Percentiles rank a stretch among this genome's conserved stretches.
Conservation (phyloP, 2,329 filamentous ascomycete species). For the Penicillium sp. region DNA sequence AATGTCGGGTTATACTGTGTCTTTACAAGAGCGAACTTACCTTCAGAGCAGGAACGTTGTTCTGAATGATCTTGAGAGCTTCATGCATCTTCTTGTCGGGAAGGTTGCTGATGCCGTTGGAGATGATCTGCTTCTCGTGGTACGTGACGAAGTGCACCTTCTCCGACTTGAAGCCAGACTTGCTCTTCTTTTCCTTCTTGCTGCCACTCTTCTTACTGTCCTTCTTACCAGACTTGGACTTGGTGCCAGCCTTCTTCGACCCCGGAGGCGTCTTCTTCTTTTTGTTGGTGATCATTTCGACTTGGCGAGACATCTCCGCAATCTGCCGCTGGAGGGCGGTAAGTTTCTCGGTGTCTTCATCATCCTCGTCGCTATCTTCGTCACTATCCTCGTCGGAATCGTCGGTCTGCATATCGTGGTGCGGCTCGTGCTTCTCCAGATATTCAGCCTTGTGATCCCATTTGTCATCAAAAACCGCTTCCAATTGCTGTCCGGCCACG, state of each 20-base stretch:
- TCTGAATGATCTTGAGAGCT: slow-evolving; percentile 85
- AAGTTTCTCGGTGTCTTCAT: slow-evolving; percentile 60
- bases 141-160: slow-evolving; percentile 64
- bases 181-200: slow-evolving; percentile 53
- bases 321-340: slow-evolving; percentile 65
- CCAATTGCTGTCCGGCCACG: slow-evolving; percentile 63
- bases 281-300: slow-evolving; percentile 52
- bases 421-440: slow-evolving; percentile 67
- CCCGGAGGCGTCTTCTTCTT: slow-evolving; percentile 55
- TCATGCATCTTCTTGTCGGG: slow-evolving; percentile 70
- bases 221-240: slow-evolving; percentile 43
- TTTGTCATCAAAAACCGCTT: slow-evolving; percentile 68
- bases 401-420: slow-evolving; percentile 59
- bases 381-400: slow-evolving; percentile 65
- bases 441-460: slow-evolving; percentile 77
- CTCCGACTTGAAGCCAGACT: slow-evolving; percentile 37
- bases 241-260: slow-evolving; percentile 45
- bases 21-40: slow-evolving; percentile 30
- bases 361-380: slow-evolving; percentile 64
- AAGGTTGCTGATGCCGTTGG: slow-evolving; percentile 74
- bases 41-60: slow-evolving; percentile 69
- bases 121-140: slow-evolving; percentile 86
- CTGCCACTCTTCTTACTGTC: slow-evolving; percentile 42
- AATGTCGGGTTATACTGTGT: neutral
- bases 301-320: slow-evolving; percentile 65